A percentile compares a stretch with the other conserved stretches of the same genome.
Evolutionary conservation across 2,329 filamentous ascomycete genomes (phyloP).

Genomic region (Penicillium psychrosexuale): DNA sequence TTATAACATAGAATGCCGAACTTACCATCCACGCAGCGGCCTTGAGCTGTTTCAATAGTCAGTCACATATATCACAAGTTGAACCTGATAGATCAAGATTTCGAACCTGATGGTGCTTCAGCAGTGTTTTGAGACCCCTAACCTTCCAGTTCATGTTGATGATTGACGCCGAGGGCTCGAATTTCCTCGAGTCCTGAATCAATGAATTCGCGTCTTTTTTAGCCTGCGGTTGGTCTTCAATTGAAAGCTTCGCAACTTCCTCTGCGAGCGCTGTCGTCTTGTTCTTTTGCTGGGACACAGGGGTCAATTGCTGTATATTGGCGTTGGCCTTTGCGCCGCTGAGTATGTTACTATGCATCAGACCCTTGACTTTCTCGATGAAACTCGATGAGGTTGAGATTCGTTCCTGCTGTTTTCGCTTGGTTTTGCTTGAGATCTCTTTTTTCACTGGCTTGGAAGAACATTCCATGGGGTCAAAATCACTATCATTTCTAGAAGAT

Average conservation of each 20-base stretch:
- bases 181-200: slow-evolving; percentile 28
- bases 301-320: slow-evolving; percentile 21
- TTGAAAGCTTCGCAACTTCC: slow-evolving; percentile 32
- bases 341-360: not conserved
- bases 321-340: slow-evolving; percentile 28
- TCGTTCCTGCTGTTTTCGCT: too few species aligned
- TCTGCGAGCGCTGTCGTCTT: slow-evolving; percentile 33
- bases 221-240: slow-evolving; percentile 21
- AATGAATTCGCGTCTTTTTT: slow-evolving; percentile 26
- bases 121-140: slow-evolving; percentile 30
- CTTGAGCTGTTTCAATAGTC: slow-evolving; percentile 23
- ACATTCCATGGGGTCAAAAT: not conserved
- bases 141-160: slow-evolving; percentile 35
- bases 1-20: not conserved
- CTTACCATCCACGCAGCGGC: slow-evolving; percentile 36
- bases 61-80: not conserved
- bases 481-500: not conserved
- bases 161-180: slow-evolving; percentile 23
- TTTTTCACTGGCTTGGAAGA: not conserved
- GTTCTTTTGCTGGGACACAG: slow-evolving; percentile 21
- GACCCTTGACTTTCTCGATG: not conserved
- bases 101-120: slow-evolving; percentile 38
- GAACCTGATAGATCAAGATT: not conserved
- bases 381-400: too few species aligned
- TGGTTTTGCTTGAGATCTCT: not conserved